Conservation (phyloP, 2,329 filamentous ascomycete genomes). For the Paecilomyces dactylethromorphus region DNA sequence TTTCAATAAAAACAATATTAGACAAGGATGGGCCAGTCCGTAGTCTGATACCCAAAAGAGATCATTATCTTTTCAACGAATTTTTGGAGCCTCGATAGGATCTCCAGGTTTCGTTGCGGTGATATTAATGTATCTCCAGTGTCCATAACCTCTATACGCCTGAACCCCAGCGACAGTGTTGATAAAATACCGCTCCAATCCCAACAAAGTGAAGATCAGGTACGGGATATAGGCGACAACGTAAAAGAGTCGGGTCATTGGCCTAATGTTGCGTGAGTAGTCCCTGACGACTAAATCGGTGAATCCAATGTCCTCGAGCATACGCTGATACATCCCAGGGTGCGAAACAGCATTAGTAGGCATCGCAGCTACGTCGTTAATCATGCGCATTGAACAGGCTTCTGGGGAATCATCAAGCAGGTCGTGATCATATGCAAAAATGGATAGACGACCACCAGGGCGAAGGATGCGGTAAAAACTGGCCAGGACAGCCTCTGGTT, state of each 20-base stretch:
- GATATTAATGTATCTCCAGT: slow-evolving; percentile 23
- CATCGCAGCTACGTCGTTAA: slow-evolving; percentile 43
- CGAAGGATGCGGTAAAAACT: slow-evolving; percentile 44
- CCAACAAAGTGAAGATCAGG: slow-evolving; percentile 37
- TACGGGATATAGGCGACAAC: slow-evolving; percentile 42
- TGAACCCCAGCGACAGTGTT: slow-evolving; percentile 43
- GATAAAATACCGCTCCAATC: slow-evolving; percentile 41
- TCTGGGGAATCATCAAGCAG: slow-evolving; percentile 21
- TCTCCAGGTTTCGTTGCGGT: slow-evolving; percentile 14
- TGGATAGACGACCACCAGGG: slow-evolving; percentile 42
- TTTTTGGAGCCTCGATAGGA: not conserved
- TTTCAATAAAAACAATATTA: too few species aligned
- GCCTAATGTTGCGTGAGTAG: slow-evolving; percentile 41
- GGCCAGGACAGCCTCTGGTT: slow-evolving; percentile 37
- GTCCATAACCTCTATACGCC: slow-evolving; percentile 23
- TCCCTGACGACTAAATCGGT: slow-evolving; percentile 39
- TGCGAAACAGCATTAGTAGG: slow-evolving; percentile 36
- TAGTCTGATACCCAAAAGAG: too few species aligned
- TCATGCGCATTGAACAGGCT: slow-evolving; percentile 24
- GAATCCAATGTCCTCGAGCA: slow-evolving; percentile 39
- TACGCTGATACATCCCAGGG: slow-evolving; percentile 32
- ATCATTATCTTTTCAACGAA: not conserved
- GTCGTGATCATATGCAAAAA: slow-evolving; percentile 45
- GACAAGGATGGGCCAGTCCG: too few species aligned
- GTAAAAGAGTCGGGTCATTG: slow-evolving; percentile 45